phyloP scores from a whole-genome alignment of 192 early-diverging fungal genomes.

The Backusella tuberculispora region DNA sequence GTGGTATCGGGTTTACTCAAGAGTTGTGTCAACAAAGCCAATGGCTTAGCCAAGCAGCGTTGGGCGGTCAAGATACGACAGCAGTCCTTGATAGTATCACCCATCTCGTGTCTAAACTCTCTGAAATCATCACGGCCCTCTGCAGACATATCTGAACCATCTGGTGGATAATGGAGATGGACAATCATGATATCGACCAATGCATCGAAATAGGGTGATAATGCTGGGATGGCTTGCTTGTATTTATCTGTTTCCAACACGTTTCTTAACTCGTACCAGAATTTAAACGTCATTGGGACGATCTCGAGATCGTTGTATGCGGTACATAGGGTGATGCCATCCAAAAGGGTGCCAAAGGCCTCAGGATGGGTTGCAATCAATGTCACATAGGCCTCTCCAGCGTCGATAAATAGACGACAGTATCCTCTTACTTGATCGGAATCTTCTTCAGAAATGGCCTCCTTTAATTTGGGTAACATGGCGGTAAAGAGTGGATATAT shows the following conservation, averaged over 20 bases:
- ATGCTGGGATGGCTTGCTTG: constrained; percentile 55
- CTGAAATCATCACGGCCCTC: constrained; percentile 96
- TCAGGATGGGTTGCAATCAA: constrained; percentile 73
- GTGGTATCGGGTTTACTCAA: constrained; percentile 41
- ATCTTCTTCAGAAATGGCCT: constrained; percentile 70
- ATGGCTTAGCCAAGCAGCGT: constrained; percentile 71
- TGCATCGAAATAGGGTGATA: constrained; percentile 63
- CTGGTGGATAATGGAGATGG: constrained; percentile 88
- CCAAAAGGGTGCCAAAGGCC: constrained; percentile 74
- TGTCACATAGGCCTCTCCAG: constrained; percentile 84
- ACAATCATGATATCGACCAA: constrained; percentile 84
- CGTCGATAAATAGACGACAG: constrained; percentile 88
- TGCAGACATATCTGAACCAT: constrained; percentile 69
- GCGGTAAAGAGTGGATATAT: constrained; percentile 64
- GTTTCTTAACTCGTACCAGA: constrained; percentile 87
- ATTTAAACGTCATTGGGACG: constrained; percentile 87
- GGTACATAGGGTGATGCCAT: constrained; percentile 83
- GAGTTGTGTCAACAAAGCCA: constrained; percentile 52
- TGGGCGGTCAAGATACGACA: constrained; percentile 81
- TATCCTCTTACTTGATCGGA: constrained; percentile 79
- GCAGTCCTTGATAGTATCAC: constrained; percentile 96
- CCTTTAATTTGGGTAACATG: constrained; percentile 47
- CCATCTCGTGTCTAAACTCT: constrained; percentile 95
- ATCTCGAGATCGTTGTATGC: constrained; percentile 82
- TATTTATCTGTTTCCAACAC: constrained; percentile 51